Percentiles rank a stretch among this genome's conserved stretches.
Conservation (phyloP, 2,329 filamentous ascomycete genomes). For the Sphaerulina vaccinii region DNA sequence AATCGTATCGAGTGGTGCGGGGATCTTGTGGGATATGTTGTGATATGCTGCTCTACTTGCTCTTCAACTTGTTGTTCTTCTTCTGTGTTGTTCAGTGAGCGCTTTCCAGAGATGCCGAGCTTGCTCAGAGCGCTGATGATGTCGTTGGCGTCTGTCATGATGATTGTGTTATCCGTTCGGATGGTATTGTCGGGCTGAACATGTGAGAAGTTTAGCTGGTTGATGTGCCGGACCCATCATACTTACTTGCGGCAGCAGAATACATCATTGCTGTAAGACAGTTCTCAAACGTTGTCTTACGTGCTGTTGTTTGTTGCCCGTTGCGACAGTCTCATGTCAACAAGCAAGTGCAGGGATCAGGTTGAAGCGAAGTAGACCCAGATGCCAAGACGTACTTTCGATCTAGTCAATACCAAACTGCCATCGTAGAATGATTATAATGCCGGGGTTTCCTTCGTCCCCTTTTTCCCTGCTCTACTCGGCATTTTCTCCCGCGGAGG, state of each 20-base stretch:
- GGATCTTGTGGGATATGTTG: slow-evolving; percentile 2
- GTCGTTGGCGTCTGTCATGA: background rate
- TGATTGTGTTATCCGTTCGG: background rate
- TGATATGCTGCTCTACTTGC: no score
- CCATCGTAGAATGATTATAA: no score
- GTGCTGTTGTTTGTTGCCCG: slow-evolving; percentile 7
- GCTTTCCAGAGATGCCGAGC: slow-evolving; percentile 2
- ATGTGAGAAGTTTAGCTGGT: no score
- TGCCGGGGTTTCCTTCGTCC: no score
- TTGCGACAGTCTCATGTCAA: slow-evolving; percentile 11
- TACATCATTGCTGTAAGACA: background rate
- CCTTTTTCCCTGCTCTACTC: no score
- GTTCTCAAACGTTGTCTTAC: background rate
- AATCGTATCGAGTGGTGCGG: slow-evolving; percentile 13
- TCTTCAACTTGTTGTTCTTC: background rate
- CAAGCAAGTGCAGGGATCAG: slow-evolving; percentile 4
- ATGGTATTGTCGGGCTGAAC: no score
- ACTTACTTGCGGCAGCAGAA: no score
- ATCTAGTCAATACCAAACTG: no score
- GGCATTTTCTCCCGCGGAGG: no score
- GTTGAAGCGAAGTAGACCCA: slow-evolving; percentile 1
- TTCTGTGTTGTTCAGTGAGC: background rate
- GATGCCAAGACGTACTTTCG: no score
- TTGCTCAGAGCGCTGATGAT: slow-evolving; percentile 2
- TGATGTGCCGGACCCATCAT: no score